A percentile compares a stretch with the other conserved stretches of the same genome.
Evolutionary conservation across 192 early-diverging fungal species (phyloP).

Genomic region (Backusella tarrabulga): DNA sequence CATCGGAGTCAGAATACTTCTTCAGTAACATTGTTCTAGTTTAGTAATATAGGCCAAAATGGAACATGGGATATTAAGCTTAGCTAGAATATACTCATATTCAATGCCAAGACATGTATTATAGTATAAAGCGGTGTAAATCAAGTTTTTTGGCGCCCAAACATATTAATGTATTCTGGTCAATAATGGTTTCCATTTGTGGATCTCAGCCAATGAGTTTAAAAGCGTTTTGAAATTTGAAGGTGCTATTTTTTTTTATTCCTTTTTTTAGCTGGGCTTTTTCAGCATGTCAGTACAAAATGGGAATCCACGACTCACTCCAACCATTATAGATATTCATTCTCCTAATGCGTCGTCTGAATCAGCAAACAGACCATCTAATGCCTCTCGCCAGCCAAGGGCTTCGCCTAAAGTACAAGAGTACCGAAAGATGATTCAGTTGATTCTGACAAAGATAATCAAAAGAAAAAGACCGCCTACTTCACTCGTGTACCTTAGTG

Average conservation of each 20-base stretch:
- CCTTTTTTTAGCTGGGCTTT: neutral
- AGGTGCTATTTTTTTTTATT: neutral
- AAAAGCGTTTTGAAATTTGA: neutral
- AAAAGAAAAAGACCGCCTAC: conserved; percentile 35
- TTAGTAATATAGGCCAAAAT: too few relatives aligned
- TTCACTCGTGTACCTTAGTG: neutral
- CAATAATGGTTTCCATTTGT: neutral
- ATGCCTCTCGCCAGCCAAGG: conserved; percentile 11
- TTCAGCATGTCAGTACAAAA: conserved; percentile 9
- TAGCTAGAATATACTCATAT: too few relatives aligned
- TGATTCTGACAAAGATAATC: conserved; percentile 18
- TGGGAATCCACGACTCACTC: neutral
- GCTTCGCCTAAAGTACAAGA: conserved; percentile 25
- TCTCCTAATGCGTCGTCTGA: neutral
- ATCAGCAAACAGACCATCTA: neutral
- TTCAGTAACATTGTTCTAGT: too few relatives aligned
- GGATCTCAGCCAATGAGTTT: neutral
- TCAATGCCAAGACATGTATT: too few relatives aligned
- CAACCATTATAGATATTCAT: conserved; percentile 14
- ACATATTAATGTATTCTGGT: neutral
- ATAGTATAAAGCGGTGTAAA: too few relatives aligned
- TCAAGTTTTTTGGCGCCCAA: neutral
- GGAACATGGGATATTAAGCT: too few relatives aligned
- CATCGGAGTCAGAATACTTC: too few relatives aligned
- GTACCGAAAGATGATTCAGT: conserved; percentile 29